Evolutionary conservation across 306 rosid genomes (phyloP), one percentile per base, ranked within the genome.

Genomic region (Geum urbanum): DNA sequence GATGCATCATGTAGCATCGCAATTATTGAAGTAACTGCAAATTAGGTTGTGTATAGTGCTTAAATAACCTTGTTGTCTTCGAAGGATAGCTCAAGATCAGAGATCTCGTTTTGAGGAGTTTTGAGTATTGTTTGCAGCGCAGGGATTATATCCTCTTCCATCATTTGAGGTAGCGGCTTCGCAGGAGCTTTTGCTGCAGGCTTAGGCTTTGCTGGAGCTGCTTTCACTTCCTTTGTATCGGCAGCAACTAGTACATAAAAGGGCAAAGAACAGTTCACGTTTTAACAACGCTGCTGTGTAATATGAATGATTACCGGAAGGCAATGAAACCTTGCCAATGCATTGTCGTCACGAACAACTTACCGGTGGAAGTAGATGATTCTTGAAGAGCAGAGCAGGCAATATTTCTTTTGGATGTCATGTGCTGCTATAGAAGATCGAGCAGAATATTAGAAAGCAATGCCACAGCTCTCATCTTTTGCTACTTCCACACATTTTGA

Each of bases 131-230:
- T 70, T 85, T 79, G 87, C 73, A 94, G 80, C 14, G 95, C 50
- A 70, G 99, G 97, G 71, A 94, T 94, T 51, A 94, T 87, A 62
- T 94, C 99, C 74, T 88, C 99, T 66, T 81, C 91, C 97, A 94
- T 94, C 92, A 91, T 78, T 79, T 87, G 83, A 43, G 96, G 96
- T 61, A 91, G 79, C 19, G 91, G 77, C 89, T 94, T 88, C 19
- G 8, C 73, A 20, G 86, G 81, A 11, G 88, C 92, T 86, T 94
- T 94, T 20, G 92, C 92, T 3, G 91, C 80, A 67, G 91, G 77
- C 70, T 82, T 90, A 22, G 86, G 69, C 84, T 86, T 92, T n/a
- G 74, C 83, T 40, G 88, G 69, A 72, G 86, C 86, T 69, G 82
- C 75, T 76, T 85, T 86, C 54, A 66, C 88, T 66, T 86, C 91